Evolutionary conservation across 768 basidiomycete genomes (phyloP).

Genomic region (Leccinum subtestaceum): DNA sequence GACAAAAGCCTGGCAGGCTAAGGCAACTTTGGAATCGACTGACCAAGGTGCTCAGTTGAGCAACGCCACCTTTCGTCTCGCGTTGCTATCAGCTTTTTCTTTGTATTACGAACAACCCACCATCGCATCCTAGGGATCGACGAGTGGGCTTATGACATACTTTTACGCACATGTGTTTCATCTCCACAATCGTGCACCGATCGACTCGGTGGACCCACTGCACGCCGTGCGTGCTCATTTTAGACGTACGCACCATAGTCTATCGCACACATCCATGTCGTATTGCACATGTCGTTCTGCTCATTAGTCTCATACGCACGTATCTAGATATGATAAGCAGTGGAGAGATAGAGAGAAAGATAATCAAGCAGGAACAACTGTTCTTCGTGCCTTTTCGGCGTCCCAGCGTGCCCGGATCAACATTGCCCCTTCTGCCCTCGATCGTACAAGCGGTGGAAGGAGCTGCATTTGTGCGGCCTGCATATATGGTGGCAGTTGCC

Average conservation of each 20-base stretch:
- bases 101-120: not conserved
- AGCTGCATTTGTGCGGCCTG: conserved; percentile 64
- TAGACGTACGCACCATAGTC: conserved; percentile 10
- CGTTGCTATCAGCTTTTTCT: not conserved
- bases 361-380: conserved; percentile 11
- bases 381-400: conserved; percentile 46
- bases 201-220: conserved; percentile 17
- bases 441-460: conserved; percentile 53
- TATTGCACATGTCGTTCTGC: conserved; percentile 13
- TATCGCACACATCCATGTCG: conserved; percentile 13
- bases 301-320: conserved; percentile 13
- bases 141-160: not conserved
- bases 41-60: conserved; percentile 21
- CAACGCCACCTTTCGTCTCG: not conserved
- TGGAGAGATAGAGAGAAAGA: conserved; percentile 2
- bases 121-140: not conserved
- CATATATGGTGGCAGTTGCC: conserved; percentile 52
- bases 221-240: conserved; percentile 26
- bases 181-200: conserved; percentile 16
- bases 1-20: conserved; percentile 24
- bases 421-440: conserved; percentile 64
- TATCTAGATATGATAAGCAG: conserved; percentile 14
- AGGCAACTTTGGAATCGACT: conserved; percentile 29
- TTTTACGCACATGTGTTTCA: conserved; percentile 11
- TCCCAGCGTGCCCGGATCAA: conserved; percentile 77